These are phyloP conservation scores for Neurospora intermedia DNA, from an alignment of 495 filamentous ascomycete genomes.

Conservation along the genomic window DNA sequence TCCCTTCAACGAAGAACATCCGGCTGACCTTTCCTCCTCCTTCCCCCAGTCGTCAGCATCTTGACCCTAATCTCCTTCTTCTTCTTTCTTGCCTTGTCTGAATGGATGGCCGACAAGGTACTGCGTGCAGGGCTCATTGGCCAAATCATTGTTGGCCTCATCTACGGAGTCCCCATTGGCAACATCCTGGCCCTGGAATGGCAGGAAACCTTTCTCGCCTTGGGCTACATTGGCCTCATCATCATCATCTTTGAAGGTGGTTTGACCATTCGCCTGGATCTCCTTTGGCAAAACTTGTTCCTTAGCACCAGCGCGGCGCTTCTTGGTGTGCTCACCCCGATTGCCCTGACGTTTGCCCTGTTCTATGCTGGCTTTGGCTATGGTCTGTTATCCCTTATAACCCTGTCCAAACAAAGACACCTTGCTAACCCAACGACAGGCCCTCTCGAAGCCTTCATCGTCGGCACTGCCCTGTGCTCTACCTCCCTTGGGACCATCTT, in stretches of 20 bases:
- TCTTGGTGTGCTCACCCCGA: constrained; percentile 53
- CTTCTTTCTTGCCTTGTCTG: constrained; percentile 50
- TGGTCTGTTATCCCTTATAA: background rate
- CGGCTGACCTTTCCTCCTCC: background rate
- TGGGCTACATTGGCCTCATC: constrained; percentile 71
- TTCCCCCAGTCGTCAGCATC: constrained; percentile 26
- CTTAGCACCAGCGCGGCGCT: constrained; percentile 51
- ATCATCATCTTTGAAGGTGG: constrained; percentile 70
- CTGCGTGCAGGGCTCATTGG: constrained; percentile 66
- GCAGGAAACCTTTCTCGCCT: constrained; percentile 49
- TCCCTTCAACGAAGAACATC: background rate
- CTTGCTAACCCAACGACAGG: constrained; percentile 9
- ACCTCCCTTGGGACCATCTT: constrained; percentile 76
- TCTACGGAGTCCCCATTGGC: constrained; percentile 54
- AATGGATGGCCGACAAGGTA: constrained; percentile 46
- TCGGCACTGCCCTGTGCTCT: constrained; percentile 65
- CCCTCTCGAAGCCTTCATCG: constrained; percentile 56
- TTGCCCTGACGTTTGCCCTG: constrained; percentile 58
- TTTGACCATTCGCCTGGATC: constrained; percentile 48
- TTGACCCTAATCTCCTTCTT: constrained; percentile 55
- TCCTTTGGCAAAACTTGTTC: constrained; percentile 48
- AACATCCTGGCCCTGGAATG: constrained; percentile 34
- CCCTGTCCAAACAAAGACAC: too few relatives aligned
- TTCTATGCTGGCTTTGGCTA: constrained; percentile 17
- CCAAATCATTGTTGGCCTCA: constrained; percentile 60